These are phyloP conservation scores for Heracleum sosnowskyi DNA, from an alignment of 129 eudicot species.

Conservation along the genomic window DNA sequence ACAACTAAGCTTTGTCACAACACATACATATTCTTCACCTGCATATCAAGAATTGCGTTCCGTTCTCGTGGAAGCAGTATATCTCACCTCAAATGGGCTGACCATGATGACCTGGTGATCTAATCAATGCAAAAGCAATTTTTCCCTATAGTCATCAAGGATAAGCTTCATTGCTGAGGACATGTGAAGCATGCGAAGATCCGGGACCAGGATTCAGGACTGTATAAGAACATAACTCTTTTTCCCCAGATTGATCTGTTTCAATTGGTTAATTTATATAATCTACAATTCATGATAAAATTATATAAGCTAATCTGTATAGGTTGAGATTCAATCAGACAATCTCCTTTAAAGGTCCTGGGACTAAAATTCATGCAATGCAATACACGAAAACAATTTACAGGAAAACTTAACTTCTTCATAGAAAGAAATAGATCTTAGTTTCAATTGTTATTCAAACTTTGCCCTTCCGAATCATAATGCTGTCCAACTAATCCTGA, in stretches of 20 bases:
- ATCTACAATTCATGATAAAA: constrained; percentile 31
- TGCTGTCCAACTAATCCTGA: not conserved
- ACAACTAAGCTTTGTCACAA: constrained; percentile 52
- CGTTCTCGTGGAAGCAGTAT: constrained; percentile 87
- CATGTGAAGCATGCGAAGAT: constrained; percentile 75
- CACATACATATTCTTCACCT: constrained; percentile 62
- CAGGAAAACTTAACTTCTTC: too few species aligned
- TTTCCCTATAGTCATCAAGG: constrained; percentile 56
- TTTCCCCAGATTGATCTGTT: constrained; percentile 56
- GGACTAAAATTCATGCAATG: too few species aligned
- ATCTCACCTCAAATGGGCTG: constrained; percentile 95
- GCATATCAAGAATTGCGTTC: constrained; percentile 92
- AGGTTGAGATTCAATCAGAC: too few species aligned
- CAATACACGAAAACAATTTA: too few species aligned
- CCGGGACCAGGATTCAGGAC: constrained; percentile 52
- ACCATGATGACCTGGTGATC: constrained; percentile 99
- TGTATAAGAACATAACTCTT: constrained; percentile 48
- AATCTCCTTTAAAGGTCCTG: too few species aligned
- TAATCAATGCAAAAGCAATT: constrained; percentile 61
- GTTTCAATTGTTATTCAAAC: too few species aligned
- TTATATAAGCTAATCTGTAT: too few species aligned
- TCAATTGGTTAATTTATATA: constrained; percentile 54
- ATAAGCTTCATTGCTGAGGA: constrained; percentile 70
- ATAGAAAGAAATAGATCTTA: too few species aligned
- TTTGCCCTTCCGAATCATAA: too few species aligned